Percentiles rank a stretch among this genome's conserved stretches.
phyloP scores from a whole-genome alignment of 2,329 filamentous ascomycete genomes.

The Capronia americana region DNA sequence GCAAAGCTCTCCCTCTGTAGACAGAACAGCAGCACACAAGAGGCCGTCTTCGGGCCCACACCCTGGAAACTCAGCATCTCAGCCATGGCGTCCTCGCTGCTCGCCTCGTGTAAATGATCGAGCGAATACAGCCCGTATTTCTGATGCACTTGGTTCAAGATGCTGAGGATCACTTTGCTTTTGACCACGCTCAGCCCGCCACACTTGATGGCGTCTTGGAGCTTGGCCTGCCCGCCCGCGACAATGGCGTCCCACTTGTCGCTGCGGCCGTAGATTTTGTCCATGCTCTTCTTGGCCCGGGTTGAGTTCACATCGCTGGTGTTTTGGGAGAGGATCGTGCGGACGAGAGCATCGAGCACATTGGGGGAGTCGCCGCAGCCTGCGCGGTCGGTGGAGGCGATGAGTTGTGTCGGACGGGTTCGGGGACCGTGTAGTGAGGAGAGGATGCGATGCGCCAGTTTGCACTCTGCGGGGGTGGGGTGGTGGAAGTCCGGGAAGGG shows the following conservation, averaged over 20 bases:
- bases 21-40: slow-evolving; percentile 69
- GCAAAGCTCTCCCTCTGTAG: slow-evolving; percentile 68
- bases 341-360: slow-evolving; percentile 68
- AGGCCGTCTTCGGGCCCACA: slow-evolving; percentile 70
- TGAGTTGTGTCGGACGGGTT: slow-evolving; percentile 69
- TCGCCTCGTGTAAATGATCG: slow-evolving; percentile 62
- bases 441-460: slow-evolving; percentile 71
- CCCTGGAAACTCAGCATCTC: slow-evolving; percentile 66
- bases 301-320: slow-evolving; percentile 67
- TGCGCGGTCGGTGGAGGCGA: slow-evolving; percentile 71
- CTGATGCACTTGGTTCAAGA: slow-evolving; percentile 37
- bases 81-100: slow-evolving; percentile 63
- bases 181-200: slow-evolving; percentile 76
- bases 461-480: slow-evolving; percentile 72
- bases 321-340: slow-evolving; percentile 67
- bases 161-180: slow-evolving; percentile 41
- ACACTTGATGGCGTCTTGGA: slow-evolving; percentile 50
- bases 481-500: slow-evolving; percentile 72
- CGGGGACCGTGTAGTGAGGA: slow-evolving; percentile 70
- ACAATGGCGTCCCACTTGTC: slow-evolving; percentile 57
- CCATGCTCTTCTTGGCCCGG: slow-evolving; percentile 74
- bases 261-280: slow-evolving; percentile 69
- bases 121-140: slow-evolving; percentile 47
- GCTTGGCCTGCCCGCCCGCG: slow-evolving; percentile 50
- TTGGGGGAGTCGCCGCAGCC: slow-evolving; percentile 73